Evolutionary conservation across 192 early-diverging fungal species (phyloP).

Genomic region (Coemansia sp.): DNA sequence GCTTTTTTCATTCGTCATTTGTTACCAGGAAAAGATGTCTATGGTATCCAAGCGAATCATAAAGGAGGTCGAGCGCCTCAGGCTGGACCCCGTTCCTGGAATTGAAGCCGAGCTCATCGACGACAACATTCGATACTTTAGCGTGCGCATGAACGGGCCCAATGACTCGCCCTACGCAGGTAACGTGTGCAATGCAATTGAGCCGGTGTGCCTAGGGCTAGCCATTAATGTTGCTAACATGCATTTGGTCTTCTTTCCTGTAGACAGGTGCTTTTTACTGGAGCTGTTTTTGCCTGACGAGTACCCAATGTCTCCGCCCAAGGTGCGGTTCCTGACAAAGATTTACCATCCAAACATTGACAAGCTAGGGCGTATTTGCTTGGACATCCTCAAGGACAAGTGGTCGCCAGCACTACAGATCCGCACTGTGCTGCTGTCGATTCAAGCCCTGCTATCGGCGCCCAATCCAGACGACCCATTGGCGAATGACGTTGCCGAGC

Average conservation of each 20-base stretch:
- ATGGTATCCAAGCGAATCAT: conserved; percentile 43
- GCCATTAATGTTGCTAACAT: neutral
- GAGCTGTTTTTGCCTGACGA: conserved; percentile 96
- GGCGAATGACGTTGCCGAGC: conserved; percentile 97
- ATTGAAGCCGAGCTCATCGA: conserved; percentile 87
- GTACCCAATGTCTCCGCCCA: conserved; percentile 98
- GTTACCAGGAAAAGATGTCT: conserved; percentile 9
- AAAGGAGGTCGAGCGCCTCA: conserved; percentile 95
- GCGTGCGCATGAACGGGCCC: conserved; percentile 90
- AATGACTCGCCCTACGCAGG: conserved; percentile 93
- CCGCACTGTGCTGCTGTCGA: conserved; percentile 94
- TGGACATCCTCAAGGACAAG: conserved; percentile 99
- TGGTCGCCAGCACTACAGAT: conserved; percentile 99
- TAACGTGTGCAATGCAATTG: conserved; percentile 26
- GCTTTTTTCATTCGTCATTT: no score
- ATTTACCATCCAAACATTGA: conserved; percentile 99
- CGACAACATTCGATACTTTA: conserved; percentile 96
- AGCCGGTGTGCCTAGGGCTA: neutral
- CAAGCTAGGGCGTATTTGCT: conserved; percentile 94
- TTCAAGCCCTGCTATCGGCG: conserved; percentile 93
- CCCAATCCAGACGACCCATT: conserved; percentile 99
- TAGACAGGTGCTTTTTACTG: conserved; percentile 90
- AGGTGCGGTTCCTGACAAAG: conserved; percentile 96
- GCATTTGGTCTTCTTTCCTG: neutral
- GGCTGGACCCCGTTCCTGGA: conserved; percentile 91